Evolutionary conservation across 352 stramenopile species (phyloP), one percentile per base, ranked within the genome.

Genomic region (Albugo candida): DNA sequence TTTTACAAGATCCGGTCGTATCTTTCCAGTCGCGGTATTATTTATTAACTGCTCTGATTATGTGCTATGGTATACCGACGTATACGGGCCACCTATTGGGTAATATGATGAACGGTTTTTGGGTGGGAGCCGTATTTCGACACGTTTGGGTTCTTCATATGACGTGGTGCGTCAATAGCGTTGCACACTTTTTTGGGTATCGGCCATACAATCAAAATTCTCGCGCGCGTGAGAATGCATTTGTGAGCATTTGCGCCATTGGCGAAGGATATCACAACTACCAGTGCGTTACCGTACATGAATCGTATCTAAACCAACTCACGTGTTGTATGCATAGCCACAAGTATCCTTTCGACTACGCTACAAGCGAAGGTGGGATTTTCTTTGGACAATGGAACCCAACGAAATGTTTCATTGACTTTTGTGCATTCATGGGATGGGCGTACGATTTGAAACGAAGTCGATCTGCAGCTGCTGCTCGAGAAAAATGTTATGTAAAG

Each of bases 341-440:
- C 85, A 98, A 98, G 70, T 99, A 97, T 68, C 95, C 95, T 35
- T 96, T 92, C 52, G 94, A 99, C 69, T 99, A 99, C 67, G 89
- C 94, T 20, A 95, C 93, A 31, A 95, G 81, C 49, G 94, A 98
- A 73, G 98, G 94, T 67, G 95, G 95, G 18, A 72, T 98, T 47
- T 89, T 84, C 13, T 84, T 65, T 49, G 67, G 71, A 52, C 95
- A 99, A 59, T 99, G 93, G 67, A 98, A 99, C 65, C 95, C 95
- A 21, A 97, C 85, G 40, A 98, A 98, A 67, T 64, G 96, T 14
- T 93, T 97, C 65, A 98, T 99, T 66, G 93, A 98, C 64, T 60
- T 72, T 34, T 84, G 88, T 45, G 89, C 88, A 3, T 37, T 64
- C 0, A 51, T 98, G n/a, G 94, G 95, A 14, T 70, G 98, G 34